Percentiles rank a stretch among this genome's conserved stretches.
Conservation (phyloP, 768 basidiomycete species). For the Strobilomyces dryophilus region DNA sequence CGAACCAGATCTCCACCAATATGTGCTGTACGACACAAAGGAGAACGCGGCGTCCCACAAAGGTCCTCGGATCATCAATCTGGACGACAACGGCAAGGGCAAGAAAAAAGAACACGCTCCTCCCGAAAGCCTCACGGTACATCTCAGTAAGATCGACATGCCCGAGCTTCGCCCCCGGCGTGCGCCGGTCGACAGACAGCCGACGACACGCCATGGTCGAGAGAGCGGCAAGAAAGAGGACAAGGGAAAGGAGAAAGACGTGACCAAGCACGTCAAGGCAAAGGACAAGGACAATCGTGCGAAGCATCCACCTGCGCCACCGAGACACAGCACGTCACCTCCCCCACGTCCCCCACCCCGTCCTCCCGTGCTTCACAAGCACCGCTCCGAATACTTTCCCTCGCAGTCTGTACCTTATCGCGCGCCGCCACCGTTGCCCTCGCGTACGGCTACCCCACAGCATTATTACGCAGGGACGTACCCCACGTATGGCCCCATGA, state of each 20-base stretch:
- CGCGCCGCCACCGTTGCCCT: background rate
- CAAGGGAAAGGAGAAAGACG: constrained; percentile 12
- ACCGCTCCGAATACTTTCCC: constrained; percentile 17
- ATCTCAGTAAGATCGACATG: constrained; percentile 85
- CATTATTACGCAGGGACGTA: constrained; percentile 1
- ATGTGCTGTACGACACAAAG: constrained; percentile 65
- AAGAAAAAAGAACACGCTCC: constrained; percentile 56
- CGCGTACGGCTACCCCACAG: constrained; percentile 2
- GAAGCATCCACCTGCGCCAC: background rate
- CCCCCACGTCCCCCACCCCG: constrained; percentile 4
- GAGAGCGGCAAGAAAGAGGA: constrained; percentile 7
- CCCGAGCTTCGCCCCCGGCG: constrained; percentile 55
- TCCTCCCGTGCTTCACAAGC: constrained; percentile 5
- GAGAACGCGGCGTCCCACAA: constrained; percentile 34
- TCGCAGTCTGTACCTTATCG: constrained; percentile 7
- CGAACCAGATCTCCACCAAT: constrained; percentile 66
- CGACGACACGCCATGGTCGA: background rate
- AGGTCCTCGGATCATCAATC: constrained; percentile 63
- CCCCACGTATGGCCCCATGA: constrained; percentile 17
- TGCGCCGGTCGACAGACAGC: background rate
- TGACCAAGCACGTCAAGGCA: constrained; percentile 23
- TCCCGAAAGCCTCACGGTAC: constrained; percentile 63
- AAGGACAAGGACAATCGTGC: constrained; percentile 33
- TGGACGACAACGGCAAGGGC: constrained; percentile 46
- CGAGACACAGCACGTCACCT: constrained; percentile 6